Evolutionary conservation across 78 protist genomes (phyloP).

Genomic region (Isochrysis galbana): DNA sequence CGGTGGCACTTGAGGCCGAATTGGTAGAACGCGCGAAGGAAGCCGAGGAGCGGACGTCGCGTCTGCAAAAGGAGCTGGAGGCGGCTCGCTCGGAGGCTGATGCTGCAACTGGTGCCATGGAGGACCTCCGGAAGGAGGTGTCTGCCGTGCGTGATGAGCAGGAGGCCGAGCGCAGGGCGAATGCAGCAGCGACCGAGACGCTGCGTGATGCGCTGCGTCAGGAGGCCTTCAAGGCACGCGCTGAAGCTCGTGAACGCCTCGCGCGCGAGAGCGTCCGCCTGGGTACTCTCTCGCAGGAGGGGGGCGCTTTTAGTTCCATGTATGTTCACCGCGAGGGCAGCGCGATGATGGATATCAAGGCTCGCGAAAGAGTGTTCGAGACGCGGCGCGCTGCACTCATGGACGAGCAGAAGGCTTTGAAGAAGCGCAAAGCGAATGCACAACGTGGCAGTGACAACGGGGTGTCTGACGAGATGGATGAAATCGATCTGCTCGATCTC

Average conservation of each 20-base stretch:
- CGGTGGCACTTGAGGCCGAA: too few relatives aligned
- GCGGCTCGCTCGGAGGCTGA: neutral
- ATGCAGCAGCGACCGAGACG: neutral
- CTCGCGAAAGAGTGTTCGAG: slow-evolving; percentile 38
- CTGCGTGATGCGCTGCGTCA: neutral
- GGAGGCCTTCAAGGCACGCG: neutral
- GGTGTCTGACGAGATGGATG: neutral
- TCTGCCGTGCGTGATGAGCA: neutral
- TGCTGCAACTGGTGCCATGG: neutral
- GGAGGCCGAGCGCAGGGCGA: neutral
- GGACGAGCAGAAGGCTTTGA: neutral
- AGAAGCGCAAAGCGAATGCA: neutral
- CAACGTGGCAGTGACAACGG: neutral
- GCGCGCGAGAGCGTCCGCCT: neutral
- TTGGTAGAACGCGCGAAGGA: too few relatives aligned
- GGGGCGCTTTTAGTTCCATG: neutral
- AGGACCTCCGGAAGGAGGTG: neutral
- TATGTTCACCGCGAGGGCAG: neutral
- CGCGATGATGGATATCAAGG: neutral
- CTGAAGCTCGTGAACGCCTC: neutral
- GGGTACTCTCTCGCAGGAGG: neutral
- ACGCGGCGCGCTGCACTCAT: neutral
- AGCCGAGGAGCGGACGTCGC: neutral
- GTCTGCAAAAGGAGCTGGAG: neutral
- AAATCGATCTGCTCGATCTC: neutral